These are phyloP conservation scores for Stachybotrys chlorohalonatus DNA, from an alignment of 2,329 filamentous ascomycete genomes.

Conservation along the genomic window DNA sequence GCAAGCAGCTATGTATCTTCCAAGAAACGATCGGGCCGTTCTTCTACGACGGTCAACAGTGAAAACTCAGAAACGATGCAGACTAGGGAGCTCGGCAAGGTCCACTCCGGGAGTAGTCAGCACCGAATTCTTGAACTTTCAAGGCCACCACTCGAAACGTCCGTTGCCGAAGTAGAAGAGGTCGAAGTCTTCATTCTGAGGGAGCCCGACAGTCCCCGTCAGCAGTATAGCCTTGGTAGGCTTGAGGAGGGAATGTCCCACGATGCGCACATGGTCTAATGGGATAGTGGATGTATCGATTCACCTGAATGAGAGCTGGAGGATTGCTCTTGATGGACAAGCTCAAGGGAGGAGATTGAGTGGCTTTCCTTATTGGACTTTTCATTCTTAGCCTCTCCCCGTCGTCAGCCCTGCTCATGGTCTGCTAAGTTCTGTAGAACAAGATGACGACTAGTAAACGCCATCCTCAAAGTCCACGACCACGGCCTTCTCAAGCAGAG, in stretches of 20 bases:
- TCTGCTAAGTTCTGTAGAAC: not conserved
- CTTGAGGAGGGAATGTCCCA: no score
- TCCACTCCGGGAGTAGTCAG: not conserved
- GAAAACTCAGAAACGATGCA: not conserved
- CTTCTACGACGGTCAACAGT: not conserved
- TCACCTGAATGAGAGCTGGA: no score
- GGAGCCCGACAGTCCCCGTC: no score
- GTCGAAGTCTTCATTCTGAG: no score
- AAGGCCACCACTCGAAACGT: no score
- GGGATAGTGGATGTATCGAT: no score
- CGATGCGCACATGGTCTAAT: no score
- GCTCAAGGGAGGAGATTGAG: no score
- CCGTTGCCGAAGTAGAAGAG: no score
- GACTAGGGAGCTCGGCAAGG: not conserved
- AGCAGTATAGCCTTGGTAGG: no score
- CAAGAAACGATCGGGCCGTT: not conserved
- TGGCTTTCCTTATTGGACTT: no score
- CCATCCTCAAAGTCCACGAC: conserved; percentile 54
- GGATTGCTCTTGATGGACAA: no score
- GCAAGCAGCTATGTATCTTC: not conserved
- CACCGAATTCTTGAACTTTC: not conserved
- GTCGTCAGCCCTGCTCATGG: not conserved
- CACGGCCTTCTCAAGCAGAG: conserved; percentile 40
- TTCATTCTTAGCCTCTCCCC: not conserved
- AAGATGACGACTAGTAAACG: conserved; percentile 13